Evolutionary conservation across 2,329 filamentous ascomycete species (phyloP).

Genomic region (Aspergillus pseudotamarii): DNA sequence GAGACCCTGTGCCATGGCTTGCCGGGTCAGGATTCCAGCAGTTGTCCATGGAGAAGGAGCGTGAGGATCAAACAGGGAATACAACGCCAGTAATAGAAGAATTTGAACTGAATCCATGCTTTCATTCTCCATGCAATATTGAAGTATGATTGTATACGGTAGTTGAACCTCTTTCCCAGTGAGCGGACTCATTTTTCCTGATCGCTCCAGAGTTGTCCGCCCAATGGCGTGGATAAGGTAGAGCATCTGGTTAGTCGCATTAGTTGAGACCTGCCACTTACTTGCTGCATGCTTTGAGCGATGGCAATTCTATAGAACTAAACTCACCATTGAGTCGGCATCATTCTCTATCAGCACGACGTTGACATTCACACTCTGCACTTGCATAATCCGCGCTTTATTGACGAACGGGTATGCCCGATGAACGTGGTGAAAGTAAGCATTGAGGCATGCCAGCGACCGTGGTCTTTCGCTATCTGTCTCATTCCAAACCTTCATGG

Average conservation of each 20-base stretch:
- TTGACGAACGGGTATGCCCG: not conserved
- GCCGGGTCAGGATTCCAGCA: conserved; percentile 7
- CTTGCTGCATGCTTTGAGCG: not conserved
- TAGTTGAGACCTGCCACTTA: not conserved
- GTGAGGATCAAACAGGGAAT: not conserved
- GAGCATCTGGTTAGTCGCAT: not conserved
- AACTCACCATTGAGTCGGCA: not conserved
- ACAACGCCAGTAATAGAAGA: not conserved
- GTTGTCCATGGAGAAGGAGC: conserved; percentile 6
- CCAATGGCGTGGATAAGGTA: not conserved
- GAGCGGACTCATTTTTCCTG: not conserved
- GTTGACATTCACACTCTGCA: not conserved
- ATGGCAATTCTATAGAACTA: not conserved
- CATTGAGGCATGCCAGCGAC: not conserved
- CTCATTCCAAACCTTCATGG: not conserved
- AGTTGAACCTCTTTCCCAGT: not conserved
- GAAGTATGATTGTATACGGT: not conserved
- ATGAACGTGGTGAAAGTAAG: not conserved
- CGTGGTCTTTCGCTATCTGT: not conserved
- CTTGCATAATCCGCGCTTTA: not conserved
- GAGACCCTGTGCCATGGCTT: conserved; percentile 9
- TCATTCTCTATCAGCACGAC: not conserved
- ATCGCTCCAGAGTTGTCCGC: not conserved
- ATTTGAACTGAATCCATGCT: not conserved
- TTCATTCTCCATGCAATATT: not conserved